A percentile compares a stretch with the other conserved stretches of the same genome.
These are phyloP conservation scores for Exophiala xenobiotica DNA, from an alignment of 2,329 filamentous ascomycete species.

Conservation along the genomic window DNA sequence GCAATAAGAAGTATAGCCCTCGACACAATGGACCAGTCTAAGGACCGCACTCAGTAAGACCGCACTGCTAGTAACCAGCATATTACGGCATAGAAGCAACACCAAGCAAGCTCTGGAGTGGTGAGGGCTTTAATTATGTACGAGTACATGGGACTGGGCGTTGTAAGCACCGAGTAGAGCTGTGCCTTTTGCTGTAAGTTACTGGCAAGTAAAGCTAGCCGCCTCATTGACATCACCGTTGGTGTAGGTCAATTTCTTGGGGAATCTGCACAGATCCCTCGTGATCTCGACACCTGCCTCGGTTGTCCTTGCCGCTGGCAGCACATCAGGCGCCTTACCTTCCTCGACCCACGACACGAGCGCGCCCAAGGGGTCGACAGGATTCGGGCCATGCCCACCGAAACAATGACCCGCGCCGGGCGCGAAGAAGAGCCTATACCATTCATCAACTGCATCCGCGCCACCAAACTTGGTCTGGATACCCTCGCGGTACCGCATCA, in stretches of 20 bases:
- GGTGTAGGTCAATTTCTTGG: constrained; percentile 7
- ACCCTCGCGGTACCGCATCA: constrained; percentile 38
- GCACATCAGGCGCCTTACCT: constrained; percentile 6
- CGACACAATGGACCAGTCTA: no score
- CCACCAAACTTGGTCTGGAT: constrained; percentile 9
- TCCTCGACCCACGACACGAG: constrained; percentile 15
- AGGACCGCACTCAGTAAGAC: no score
- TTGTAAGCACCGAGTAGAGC: no score
- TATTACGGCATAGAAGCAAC: no score
- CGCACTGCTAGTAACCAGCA: no score
- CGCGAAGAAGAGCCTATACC: constrained; percentile 18
- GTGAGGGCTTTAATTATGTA: no score
- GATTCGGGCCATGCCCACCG: constrained; percentile 12
- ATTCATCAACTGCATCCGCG: constrained; percentile 14
- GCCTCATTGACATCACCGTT: constrained; percentile 7
- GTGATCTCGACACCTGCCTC: constrained; percentile 4
- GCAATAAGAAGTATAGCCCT: no score
- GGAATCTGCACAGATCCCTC: constrained; percentile 9
- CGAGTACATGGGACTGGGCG: no score
- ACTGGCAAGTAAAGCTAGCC: constrained; percentile 9
- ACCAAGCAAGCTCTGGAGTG: no score
- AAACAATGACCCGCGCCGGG: constrained; percentile 20
- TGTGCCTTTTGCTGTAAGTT: no score
- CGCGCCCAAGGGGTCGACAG: constrained; percentile 10
- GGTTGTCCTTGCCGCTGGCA: constrained; percentile 1